Conservation (phyloP, 2,329 filamentous ascomycete species). For the Neocucurbitaria cava region DNA sequence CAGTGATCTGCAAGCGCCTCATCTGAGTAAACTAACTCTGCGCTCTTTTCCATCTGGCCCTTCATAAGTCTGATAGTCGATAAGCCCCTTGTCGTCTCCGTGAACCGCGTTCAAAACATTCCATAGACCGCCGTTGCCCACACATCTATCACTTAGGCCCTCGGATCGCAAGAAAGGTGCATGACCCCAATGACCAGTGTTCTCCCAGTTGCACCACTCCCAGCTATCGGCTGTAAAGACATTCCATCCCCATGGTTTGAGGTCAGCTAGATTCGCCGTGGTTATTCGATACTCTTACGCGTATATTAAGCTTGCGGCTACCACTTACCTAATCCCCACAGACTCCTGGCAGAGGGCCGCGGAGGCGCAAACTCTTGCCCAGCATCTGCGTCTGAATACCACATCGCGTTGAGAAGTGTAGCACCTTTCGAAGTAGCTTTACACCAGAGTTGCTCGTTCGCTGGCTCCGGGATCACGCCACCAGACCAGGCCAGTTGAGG, state of each 20-base stretch:
- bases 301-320: background rate
- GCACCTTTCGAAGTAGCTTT: conserved; percentile 1
- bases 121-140: background rate
- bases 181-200: background rate
- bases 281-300: background rate
- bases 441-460: background rate
- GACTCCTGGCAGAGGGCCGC: background rate
- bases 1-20: background rate
- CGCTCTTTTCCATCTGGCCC: background rate
- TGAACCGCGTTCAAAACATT: background rate
- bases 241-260: background rate
- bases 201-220: conserved; percentile 1
- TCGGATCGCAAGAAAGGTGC: background rate
- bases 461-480: background rate
- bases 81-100: background rate
- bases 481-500: background rate
- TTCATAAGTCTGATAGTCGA: background rate
- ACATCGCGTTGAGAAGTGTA: conserved; percentile 1
- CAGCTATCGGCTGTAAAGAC: background rate
- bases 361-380: background rate
- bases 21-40: background rate
- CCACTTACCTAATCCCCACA: background rate
- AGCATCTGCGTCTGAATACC: background rate
- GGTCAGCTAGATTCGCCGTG: background rate
- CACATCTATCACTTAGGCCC: background rate